Conservation (phyloP, 2,329 filamentous ascomycete genomes). For the Trichoderma koningii region DNA sequence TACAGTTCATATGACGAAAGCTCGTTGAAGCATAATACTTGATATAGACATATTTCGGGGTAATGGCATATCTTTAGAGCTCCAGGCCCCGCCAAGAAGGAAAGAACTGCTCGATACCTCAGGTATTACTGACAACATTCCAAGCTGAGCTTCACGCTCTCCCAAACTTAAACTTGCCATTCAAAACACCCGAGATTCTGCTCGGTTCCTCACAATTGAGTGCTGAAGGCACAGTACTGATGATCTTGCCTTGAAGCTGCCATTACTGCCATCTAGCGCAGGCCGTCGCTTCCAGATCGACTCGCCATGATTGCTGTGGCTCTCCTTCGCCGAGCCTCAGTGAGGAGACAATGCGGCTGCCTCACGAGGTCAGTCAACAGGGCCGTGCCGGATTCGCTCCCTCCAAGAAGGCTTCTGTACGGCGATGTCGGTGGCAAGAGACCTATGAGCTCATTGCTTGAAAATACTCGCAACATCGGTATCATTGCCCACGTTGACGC, state of each 20-base stretch:
- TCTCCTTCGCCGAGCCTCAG: conserved; percentile 26
- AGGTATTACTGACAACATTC: conserved; percentile 1
- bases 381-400: conserved; percentile 8
- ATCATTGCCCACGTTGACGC: conserved; percentile 99
- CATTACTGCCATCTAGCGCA: neutral
- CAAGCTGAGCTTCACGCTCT: conserved; percentile 2
- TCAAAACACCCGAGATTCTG: neutral
- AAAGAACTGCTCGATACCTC: neutral
- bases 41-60: neutral
- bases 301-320: conserved; percentile 29
- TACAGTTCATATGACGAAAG: no score
- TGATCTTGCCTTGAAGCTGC: neutral
- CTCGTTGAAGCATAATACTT: neutral
- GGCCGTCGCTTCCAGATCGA: neutral
- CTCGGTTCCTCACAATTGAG: neutral
- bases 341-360: conserved; percentile 12
- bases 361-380: neutral
- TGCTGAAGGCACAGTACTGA: neutral
- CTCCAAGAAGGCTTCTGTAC: neutral
- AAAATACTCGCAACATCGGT: conserved; percentile 85
- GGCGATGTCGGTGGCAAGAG: neutral
- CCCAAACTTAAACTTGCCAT: neutral
- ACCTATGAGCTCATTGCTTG: conserved; percentile 28
- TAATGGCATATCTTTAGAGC: neutral
- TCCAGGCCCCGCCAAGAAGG: neutral